Base-by-base conservation (phyloP, 2,329 filamentous ascomycete species). In the Penicillium oxalicum region DNA sequence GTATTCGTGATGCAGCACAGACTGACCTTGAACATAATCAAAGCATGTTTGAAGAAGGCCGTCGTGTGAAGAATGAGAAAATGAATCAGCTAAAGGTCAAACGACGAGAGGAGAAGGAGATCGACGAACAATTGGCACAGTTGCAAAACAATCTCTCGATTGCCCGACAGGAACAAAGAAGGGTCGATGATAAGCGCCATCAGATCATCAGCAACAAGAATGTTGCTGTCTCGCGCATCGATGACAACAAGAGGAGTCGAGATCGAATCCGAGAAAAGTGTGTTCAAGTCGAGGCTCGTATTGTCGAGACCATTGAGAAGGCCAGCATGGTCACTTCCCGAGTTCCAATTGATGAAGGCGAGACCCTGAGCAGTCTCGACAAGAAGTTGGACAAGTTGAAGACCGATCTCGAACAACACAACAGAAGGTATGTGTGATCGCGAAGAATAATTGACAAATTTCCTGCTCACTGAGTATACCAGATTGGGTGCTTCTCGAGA, bases 191-290 rank as follows among this genome's bases (percentile, higher is more conserved):
- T 29, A 68, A 77, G 49, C 77, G 81, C 35, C 72, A 71, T 25
- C 68, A 81, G 43, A 75, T 76, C 2, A 67, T 89, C 0, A 68
- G 70, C 6, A 75, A 81, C 12, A 87, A 87, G 63, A 89, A 88
- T 58, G 63, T 70, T 25, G 80, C 79, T 1, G 71, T 81, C 47
- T 74, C 78, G 33, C 65, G 63, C 5, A 65, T 82, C 2, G 77
- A 79, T 1, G 69, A 76, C 9, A 70, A 74, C 25, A 75, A 74
- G 49, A 61, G 67, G 9, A 71, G 75, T 29, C 78, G 74, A 54
- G 61, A 59, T 9, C 67, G 65, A 11, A 70, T 77, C 1, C 73
- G 80, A 51, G 59, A 61, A 12, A 78, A 77, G 54, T 72, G 71
- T 13, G 73, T 80, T 13, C 64, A 71, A 3, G 73, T 80, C 47